phyloP scores from a whole-genome alignment of 2,329 filamentous ascomycete species.

The Fusarium sp. region DNA sequence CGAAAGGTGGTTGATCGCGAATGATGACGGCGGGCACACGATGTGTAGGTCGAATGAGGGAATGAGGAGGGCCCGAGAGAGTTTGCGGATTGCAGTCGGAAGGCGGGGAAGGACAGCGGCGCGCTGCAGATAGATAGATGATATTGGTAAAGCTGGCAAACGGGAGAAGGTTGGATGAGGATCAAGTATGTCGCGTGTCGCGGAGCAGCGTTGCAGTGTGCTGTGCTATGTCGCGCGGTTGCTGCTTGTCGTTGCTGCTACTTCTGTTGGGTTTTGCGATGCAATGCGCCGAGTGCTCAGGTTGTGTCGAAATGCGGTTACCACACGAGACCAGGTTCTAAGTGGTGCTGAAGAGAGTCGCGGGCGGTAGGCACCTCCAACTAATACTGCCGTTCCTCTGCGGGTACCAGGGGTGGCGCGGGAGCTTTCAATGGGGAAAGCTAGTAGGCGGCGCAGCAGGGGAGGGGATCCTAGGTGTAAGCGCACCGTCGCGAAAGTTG shows the following conservation, averaged over 20 bases:
- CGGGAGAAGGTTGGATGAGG: slow-evolving; percentile 15
- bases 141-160: slow-evolving; percentile 23
- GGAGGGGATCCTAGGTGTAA: slow-evolving; percentile 35
- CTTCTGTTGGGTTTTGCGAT: slow-evolving; percentile 36
- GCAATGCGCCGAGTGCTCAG: slow-evolving; percentile 40
- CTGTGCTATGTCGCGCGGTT: slow-evolving; percentile 37
- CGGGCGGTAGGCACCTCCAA: slow-evolving; percentile 43
- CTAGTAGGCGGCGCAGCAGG: slow-evolving; percentile 42
- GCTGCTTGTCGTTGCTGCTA: slow-evolving; percentile 35
- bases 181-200: slow-evolving; percentile 40
- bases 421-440: slow-evolving; percentile 38
- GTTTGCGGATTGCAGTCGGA: slow-evolving; percentile 39
- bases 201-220: slow-evolving; percentile 39
- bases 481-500: slow-evolving; percentile 28
- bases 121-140: slow-evolving; percentile 38
- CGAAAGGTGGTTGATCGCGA: slow-evolving; percentile 29
- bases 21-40: slow-evolving; percentile 21
- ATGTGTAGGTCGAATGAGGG: slow-evolving; percentile 23
- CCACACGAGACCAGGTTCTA: slow-evolving; percentile 50
- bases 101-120: slow-evolving; percentile 44
- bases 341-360: slow-evolving; percentile 42
- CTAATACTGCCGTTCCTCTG: slow-evolving; percentile 45
- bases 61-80: slow-evolving; percentile 24
- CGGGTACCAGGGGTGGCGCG: slow-evolving; percentile 33
- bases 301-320: slow-evolving; percentile 47